Evolutionary conservation across 169 alveolate genomes (phyloP).

Genomic region (Plasmodium yoelii): DNA sequence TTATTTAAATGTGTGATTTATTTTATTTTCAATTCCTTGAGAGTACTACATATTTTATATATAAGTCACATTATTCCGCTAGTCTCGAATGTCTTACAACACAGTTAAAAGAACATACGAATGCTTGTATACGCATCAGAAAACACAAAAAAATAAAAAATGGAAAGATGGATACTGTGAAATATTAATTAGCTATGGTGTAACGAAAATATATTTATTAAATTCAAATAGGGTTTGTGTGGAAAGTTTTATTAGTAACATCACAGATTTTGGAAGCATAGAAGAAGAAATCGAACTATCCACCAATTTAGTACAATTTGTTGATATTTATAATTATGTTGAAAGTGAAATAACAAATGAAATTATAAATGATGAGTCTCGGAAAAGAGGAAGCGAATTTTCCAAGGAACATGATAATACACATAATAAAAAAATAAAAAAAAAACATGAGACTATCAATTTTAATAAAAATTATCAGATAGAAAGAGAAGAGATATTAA

Average conservation of each 20-base stretch:
- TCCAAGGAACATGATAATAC: not conserved
- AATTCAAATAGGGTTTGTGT: conserved; percentile 23
- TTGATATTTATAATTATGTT: conserved; percentile 19
- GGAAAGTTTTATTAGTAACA: conserved; percentile 22
- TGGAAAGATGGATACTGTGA: conserved; percentile 72
- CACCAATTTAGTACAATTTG: conserved; percentile 20
- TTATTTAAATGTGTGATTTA: too few relatives aligned
- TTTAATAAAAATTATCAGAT: not conserved
- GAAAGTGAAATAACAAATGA: conserved; percentile 30
- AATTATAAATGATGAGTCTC: not conserved
- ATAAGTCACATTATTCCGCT: not conserved
- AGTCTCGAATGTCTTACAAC: conserved; percentile 13
- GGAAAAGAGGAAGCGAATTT: conserved; percentile 14
- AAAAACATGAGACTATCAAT: not conserved
- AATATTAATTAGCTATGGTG: conserved; percentile 34
- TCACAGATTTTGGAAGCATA: conserved; percentile 2
- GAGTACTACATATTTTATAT: not conserved
- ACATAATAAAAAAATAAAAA: conserved; percentile 15
- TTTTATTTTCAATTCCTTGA: not conserved
- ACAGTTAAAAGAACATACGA: conserved; percentile 45
- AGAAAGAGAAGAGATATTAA: not conserved
- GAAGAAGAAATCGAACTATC: conserved; percentile 46
- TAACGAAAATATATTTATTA: conserved; percentile 36
- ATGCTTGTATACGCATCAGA: conserved; percentile 69
- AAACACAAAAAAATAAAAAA: conserved; percentile 55